A percentile compares a stretch with the other conserved stretches of the same genome.
These are phyloP conservation scores for Metschnikowia anglica DNA, from an alignment of 805 yeast species.

Conservation along the genomic window DNA sequence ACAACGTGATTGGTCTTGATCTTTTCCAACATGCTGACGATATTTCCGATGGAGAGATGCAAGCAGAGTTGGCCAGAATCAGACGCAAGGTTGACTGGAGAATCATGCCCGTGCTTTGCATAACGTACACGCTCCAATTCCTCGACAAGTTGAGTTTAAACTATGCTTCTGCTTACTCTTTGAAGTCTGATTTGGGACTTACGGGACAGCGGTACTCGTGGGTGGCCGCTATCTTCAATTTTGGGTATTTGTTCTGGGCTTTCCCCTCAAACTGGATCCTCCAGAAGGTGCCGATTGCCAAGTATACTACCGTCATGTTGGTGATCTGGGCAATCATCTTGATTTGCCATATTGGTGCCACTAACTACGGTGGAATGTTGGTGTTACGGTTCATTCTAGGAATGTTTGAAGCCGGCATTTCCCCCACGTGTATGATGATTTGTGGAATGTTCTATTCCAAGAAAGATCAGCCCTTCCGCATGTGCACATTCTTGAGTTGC, in stretches of 20 bases:
- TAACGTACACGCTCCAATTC: constrained; percentile 24
- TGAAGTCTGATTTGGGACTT: constrained; percentile 17
- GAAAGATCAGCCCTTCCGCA: constrained; percentile 18
- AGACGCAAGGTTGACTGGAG: constrained; percentile 35
- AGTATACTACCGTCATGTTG: constrained; percentile 17
- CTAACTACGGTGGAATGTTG: constrained; percentile 16
- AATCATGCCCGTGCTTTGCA: constrained; percentile 30
- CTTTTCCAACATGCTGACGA: constrained; percentile 29
- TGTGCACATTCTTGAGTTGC: constrained; percentile 20
- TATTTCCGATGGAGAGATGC: constrained; percentile 30
- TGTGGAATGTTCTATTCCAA: constrained; percentile 18
- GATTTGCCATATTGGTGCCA: constrained; percentile 18
- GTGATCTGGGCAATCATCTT: constrained; percentile 18
- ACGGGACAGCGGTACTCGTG: constrained; percentile 20
- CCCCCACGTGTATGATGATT: constrained; percentile 17
- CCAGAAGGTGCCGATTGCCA: constrained; percentile 19
- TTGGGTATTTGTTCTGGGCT: constrained; percentile 20
- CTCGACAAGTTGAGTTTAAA: constrained; percentile 20
- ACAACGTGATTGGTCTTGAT: constrained; percentile 24
- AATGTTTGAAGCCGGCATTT: constrained; percentile 19
- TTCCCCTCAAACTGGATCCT: constrained; percentile 19
- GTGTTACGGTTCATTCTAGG: constrained; percentile 18
- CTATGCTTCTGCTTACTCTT: constrained; percentile 21
- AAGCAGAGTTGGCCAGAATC: constrained; percentile 22
- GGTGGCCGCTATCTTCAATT: constrained; percentile 19